Evolutionary conservation across 257 asterid genomes (phyloP), one percentile per base, ranked within the genome.

Genomic region (Solanum bukasovii): DNA sequence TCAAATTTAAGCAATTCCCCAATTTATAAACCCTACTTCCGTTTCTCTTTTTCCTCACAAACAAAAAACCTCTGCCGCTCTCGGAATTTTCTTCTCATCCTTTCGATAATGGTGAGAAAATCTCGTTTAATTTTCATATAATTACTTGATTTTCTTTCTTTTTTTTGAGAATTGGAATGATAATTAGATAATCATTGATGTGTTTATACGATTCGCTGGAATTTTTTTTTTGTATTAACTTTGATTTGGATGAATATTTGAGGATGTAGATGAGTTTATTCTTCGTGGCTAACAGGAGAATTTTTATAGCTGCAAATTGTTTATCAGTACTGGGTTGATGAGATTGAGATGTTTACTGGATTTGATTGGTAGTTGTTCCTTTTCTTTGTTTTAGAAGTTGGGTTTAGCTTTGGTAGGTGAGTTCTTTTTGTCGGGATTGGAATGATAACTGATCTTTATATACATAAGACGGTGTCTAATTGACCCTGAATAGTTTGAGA

Each of bases 21-120:
- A n/a, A 70, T 42, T 83, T 70, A 89, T 79, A 89, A 86, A 88
- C 90, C 90, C 90, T 89, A 52, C 11, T 38, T 40, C 35, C 85
- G 65, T 65, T 27, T 72, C 21, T 9, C 38, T 83, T 84, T 25
- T 23, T 18, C 25, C 38, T 12, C 37, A 35, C 82, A 29, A 27
- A 78, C n/a, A n/a, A 75, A 38, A 78, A 78, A 52, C 61, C 65
- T 34, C 84, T 42, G 31, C 40, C 78, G 78, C 78, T 31, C 25
- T 72, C 87, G 67, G 25, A 59, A 56, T 11, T 82, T 25, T 35
- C 9, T 29, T 29, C 13, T 25, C 40, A 7, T 3, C 37, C 9
- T 6, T 12, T 49, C 35, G 34, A 23, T 61, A 42, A 42, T 77
- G 56, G 61, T 78, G 29, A 63, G 82, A 14, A 2, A 13, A 67